Conservation (phyloP, 495 filamentous ascomycete genomes). For the Aspergillus saccharolyticus region DNA sequence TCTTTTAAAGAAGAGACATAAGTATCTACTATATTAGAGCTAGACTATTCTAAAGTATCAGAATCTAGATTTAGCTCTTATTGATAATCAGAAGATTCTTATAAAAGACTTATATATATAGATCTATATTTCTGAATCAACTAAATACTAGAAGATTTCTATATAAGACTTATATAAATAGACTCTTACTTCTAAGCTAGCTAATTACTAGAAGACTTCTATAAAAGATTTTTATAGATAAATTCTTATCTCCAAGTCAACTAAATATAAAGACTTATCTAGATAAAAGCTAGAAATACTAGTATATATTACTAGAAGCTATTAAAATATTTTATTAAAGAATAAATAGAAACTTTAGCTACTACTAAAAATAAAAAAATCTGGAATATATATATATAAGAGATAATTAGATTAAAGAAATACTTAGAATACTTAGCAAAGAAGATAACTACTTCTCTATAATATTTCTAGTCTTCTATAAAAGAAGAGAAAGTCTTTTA, state of each 20-base stretch:
- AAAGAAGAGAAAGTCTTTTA: not conserved
- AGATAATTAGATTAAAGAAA: not conserved
- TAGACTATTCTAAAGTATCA: conserved; percentile 1
- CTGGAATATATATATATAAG: not conserved
- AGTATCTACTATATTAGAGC: not conserved
- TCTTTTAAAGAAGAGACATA: not conserved
- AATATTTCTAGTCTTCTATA: not conserved
- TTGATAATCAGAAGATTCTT: not conserved
- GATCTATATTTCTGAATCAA: not conserved
- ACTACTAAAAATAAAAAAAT: not conserved
- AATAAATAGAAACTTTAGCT: not conserved
- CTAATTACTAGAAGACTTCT: no score
- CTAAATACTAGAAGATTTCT: not conserved
- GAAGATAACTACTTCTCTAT: not conserved
- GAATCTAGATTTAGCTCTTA: not conserved
- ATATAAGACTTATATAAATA: no score
- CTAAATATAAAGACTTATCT: not conserved
- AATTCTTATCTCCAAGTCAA: not conserved
- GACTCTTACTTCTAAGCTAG: no score
- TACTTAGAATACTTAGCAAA: not conserved
- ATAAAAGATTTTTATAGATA: no score
- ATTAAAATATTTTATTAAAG: not conserved
- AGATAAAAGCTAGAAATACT: not conserved
- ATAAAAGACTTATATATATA: not conserved
- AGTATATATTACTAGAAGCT: not conserved